Evolutionary conservation across 371 early-diverging fungal species (phyloP).

Genomic region (Zychaea mexicana): DNA sequence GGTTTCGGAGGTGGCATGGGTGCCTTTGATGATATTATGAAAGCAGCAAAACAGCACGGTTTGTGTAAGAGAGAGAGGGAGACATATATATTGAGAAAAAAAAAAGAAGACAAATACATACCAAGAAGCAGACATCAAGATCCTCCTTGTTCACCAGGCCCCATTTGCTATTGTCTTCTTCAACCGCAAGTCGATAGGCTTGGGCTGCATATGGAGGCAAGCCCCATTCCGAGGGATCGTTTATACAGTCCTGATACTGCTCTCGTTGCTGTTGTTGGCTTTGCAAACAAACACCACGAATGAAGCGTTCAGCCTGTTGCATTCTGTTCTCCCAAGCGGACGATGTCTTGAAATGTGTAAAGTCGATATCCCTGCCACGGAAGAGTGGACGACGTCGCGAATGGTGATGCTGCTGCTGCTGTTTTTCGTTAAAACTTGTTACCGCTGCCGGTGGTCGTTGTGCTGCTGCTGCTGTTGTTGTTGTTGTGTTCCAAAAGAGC

Average conservation of each 20-base stretch:
- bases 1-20: constrained; percentile 51
- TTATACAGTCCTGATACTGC: background rate
- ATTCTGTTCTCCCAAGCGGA: background rate
- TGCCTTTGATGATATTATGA: too few species aligned
- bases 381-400: background rate
- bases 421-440: too few species aligned
- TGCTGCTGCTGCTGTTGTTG: background rate
- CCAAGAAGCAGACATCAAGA: constrained; percentile 2
- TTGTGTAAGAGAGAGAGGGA: too few species aligned
- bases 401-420: background rate
- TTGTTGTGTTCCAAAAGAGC: background rate
- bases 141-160: background rate
- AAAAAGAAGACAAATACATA: too few species aligned
- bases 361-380: background rate
- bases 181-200: background rate
- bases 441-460: background rate
- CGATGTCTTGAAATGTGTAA: background rate
- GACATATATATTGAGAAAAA: too few species aligned
- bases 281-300: constrained; percentile 4
- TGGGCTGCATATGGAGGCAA: background rate
- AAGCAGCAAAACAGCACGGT: too few species aligned
- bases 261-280: background rate
- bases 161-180: constrained; percentile 9
- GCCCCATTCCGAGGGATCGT: background rate
- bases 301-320: background rate